Base-by-base conservation (phyloP, 176 grass and related monocot species). In the Zoysia japonica region DNA sequence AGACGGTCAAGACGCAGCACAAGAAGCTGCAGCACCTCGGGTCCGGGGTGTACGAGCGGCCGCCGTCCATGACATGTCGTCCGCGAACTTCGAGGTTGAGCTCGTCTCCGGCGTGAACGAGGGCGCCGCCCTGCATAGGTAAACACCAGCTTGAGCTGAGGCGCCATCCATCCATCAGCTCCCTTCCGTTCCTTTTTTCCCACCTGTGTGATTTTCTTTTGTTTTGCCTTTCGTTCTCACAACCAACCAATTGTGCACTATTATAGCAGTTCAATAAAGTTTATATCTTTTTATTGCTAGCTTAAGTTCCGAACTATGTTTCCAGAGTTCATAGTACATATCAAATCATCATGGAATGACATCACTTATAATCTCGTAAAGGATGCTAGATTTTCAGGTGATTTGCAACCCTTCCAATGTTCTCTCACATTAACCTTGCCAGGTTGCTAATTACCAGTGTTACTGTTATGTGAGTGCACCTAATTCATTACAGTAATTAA, bases 11-110 rank as follows among this genome's bases (percentile, higher is more conserved):
- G 78, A 91, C 81, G 66, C 88, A 89, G 67, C 89, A 93, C 67
- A 97, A 91, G 84, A 97, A 80, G 75, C 91, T 97, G 83, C 61
- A 93, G 68, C 91, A 90, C 53, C 80, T 97, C n/a, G 89, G 94
- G 1, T 97, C 94, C 2, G 85, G 87, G 62, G 91, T 91, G 13
- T 97, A 97, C 76, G 94, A 97, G 94, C 78, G 91, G 3, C 78
- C 93, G 78, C 91, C 94, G 10, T 93, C 94, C 53, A 85, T 28
- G 28, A 28, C 28, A 28, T 93, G 86, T 91, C 94, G 50, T 93
- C 90, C 1, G 69, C 16, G 0, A 72, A 87, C 70, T 91, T 93
- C 67, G 94, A 97, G 75, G 94, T 91, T 7, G 94, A 97, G 76
- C 94, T 93, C 47, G 91, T 91, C 42, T 72, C 87, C 60, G 82